These are phyloP conservation scores for Epichloe sibirici DNA, from an alignment of 2,329 filamentous ascomycete genomes.

Conservation along the genomic window DNA sequence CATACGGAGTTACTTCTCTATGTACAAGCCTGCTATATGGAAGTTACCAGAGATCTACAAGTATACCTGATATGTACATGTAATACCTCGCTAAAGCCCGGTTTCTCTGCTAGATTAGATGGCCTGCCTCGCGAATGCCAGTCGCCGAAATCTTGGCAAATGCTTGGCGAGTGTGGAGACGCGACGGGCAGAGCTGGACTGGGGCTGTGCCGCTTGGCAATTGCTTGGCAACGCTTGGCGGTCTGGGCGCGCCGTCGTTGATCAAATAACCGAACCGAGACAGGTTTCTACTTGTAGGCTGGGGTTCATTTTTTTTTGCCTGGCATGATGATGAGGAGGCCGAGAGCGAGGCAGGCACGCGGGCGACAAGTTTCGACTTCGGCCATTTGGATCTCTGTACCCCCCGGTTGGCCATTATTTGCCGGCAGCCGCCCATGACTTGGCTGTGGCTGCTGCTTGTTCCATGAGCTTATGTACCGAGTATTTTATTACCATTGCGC, in stretches of 20 bases:
- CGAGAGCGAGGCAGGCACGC: too few species aligned
- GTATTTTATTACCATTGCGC: too few species aligned
- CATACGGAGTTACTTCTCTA: background rate
- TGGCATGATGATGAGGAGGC: background rate
- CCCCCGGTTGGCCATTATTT: background rate
- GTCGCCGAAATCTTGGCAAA: background rate
- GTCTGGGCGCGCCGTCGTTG: background rate
- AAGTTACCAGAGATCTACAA: too few species aligned
- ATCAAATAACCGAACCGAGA: background rate
- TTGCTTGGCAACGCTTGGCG: constrained; percentile 5
- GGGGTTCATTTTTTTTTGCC: background rate
- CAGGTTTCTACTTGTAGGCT: background rate
- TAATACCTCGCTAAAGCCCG: too few species aligned
- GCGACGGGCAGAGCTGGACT: background rate
- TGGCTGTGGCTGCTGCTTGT: constrained; percentile 1
- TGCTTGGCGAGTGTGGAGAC: background rate
- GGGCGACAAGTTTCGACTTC: too few species aligned
- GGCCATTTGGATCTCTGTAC: too few species aligned
- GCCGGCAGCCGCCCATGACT: background rate
- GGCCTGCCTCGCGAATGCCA: too few species aligned
- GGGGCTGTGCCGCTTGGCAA: constrained; percentile 1
- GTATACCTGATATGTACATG: too few species aligned
- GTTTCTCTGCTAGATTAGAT: too few species aligned
- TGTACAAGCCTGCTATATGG: too few species aligned
- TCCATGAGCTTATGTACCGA: background rate